phyloP scores from a whole-genome alignment of 495 filamentous ascomycete genomes.

The Lasiosphaeria miniovina region DNA sequence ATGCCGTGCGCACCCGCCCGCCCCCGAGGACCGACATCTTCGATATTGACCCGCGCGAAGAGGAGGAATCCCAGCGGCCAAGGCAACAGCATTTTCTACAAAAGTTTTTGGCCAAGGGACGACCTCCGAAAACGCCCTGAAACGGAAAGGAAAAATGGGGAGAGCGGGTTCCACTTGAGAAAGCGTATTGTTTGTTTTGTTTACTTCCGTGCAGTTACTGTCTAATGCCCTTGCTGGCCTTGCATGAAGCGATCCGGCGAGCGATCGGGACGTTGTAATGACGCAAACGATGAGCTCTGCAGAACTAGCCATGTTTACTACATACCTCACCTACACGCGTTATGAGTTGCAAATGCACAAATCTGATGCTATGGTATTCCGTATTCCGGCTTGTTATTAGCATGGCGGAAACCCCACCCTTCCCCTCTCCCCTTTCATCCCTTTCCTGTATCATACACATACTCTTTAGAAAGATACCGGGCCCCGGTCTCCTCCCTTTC shows the following conservation, averaged over 20 bases:
- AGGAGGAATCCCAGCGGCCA: slow-evolving; percentile 29
- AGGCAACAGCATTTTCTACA: slow-evolving; percentile 44
- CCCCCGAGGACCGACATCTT: slow-evolving; percentile 59
- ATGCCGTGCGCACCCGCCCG: slow-evolving; percentile 65
- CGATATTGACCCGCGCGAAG: slow-evolving; percentile 28
- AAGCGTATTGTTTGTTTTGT: no score
- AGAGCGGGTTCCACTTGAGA: no score
- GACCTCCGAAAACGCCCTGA: slow-evolving; percentile 8
- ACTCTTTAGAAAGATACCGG: slow-evolving; percentile 17
- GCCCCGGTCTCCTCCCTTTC: background rate
- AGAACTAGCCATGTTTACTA: no score
- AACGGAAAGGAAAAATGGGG: background rate
- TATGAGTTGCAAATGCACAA: background rate
- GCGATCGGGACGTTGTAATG: no score
- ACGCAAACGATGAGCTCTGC: no score
- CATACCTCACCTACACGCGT: slow-evolving; percentile 1
- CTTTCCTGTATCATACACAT: slow-evolving; percentile 28
- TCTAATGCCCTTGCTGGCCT: no score
- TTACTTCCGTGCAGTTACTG: no score
- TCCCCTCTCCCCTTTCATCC: no score
- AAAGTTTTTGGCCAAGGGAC: slow-evolving; percentile 29
- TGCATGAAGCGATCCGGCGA: no score
- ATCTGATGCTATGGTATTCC: background rate
- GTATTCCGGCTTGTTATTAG: slow-evolving; percentile 16
- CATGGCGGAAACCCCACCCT: slow-evolving; percentile 10